Conservation (phyloP, 1,284 basidiomycete genomes). For the Heterobasidion parviporum region DNA sequence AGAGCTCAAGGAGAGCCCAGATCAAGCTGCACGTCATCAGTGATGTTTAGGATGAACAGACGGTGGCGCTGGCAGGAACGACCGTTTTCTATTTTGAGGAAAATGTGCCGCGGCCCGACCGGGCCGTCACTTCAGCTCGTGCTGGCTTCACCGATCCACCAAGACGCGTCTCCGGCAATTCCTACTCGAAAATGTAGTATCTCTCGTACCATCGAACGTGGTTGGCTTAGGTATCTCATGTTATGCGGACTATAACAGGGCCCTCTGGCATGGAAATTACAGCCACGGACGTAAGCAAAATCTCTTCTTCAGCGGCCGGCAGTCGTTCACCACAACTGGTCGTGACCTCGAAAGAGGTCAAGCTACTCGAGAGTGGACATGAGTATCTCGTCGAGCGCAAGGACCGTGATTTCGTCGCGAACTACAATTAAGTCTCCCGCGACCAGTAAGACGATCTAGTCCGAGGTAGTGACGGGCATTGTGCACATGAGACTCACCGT, state of each 20-base stretch:
- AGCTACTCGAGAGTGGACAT: slow-evolving; percentile 52
- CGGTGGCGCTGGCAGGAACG: background rate
- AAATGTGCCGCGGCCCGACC: background rate
- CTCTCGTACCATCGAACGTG: too few relatives aligned
- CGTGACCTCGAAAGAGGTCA: slow-evolving; percentile 34
- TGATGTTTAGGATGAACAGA: too few relatives aligned
- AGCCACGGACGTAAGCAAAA: slow-evolving; percentile 29
- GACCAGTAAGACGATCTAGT: slow-evolving; percentile 17
- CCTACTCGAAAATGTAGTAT: too few relatives aligned
- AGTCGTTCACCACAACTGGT: background rate
- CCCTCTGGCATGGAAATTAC: slow-evolving; percentile 38
- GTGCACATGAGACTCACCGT: too few relatives aligned
- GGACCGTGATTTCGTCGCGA: slow-evolving; percentile 39
- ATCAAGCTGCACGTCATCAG: too few relatives aligned
- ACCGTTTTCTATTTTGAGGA: too few relatives aligned
- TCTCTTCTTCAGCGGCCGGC: background rate
- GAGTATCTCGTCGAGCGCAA: slow-evolving; percentile 49
- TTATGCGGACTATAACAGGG: slow-evolving; percentile 36
- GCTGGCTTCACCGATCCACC: too few relatives aligned
- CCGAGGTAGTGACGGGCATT: too few relatives aligned
- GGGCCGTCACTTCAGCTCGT: background rate
- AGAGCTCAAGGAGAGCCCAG: too few relatives aligned
- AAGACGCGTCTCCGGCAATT: too few relatives aligned
- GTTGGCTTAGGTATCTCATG: too few relatives aligned
- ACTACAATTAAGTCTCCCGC: slow-evolving; percentile 53